Evolutionary conservation across 768 basidiomycete species (phyloP).

Genomic region (Psilocybe cyanescens): DNA sequence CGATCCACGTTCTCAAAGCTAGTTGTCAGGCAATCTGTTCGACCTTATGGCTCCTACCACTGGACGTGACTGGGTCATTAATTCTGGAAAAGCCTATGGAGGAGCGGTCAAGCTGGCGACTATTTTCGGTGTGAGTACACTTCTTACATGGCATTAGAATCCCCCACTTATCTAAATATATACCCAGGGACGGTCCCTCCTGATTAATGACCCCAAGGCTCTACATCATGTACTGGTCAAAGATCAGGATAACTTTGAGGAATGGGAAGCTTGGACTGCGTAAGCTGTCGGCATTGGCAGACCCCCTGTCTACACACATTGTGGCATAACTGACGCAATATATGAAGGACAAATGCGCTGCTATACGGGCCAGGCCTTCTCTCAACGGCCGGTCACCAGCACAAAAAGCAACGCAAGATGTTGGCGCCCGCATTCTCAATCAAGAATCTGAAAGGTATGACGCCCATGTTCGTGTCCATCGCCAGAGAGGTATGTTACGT

Average conservation of each 20-base stretch:
- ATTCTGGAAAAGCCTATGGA: not conserved
- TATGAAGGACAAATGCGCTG: not conserved
- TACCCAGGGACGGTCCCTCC: not conserved
- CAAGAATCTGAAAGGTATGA: conserved; percentile 10
- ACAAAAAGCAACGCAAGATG: conserved; percentile 12
- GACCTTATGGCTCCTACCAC: not conserved
- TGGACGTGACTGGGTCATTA: not conserved
- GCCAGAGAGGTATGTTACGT: conserved; percentile 3
- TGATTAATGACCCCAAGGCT: not conserved
- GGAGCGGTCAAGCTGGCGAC: not conserved
- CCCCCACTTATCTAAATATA: not conserved
- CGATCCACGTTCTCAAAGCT: too few relatives aligned
- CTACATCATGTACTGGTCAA: not conserved
- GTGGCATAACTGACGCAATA: too few relatives aligned
- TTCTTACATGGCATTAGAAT: not conserved
- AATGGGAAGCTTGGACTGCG: not conserved
- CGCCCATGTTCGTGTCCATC: conserved; percentile 7
- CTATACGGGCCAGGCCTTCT: conserved; percentile 4
- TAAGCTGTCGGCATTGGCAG: not conserved
- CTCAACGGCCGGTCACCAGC: conserved; percentile 3
- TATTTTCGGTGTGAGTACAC: not conserved
- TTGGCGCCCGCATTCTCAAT: conserved; percentile 5
- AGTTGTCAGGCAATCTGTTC: not conserved
- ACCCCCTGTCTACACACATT: too few relatives aligned
- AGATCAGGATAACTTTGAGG: not conserved